Evolutionary conservation across 345 rosid species (phyloP).

Genomic region (Firmiana major): DNA sequence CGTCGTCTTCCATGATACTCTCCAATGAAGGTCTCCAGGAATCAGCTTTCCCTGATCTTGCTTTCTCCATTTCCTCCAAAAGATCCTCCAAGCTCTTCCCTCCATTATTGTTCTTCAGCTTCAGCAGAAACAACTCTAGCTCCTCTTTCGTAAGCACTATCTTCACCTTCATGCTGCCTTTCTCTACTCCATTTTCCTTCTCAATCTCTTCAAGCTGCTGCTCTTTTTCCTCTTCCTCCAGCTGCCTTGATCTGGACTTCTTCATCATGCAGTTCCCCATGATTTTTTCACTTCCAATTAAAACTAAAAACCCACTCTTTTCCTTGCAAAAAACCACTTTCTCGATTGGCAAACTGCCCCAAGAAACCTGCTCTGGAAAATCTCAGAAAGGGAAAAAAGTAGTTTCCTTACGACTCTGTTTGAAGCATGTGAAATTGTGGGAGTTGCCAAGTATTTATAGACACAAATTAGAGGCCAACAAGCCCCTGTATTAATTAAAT

Average conservation of each 20-base stretch:
- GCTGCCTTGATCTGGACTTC: neutral
- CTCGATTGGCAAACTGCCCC: neutral
- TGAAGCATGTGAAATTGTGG: neutral
- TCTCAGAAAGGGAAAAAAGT: neutral
- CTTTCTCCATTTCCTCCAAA: constrained; percentile 13
- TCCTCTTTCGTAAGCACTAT: constrained; percentile 73
- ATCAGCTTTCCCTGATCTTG: neutral
- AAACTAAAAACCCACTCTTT: neutral
- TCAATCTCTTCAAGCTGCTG: neutral
- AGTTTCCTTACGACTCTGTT: neutral
- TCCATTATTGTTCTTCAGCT: constrained; percentile 23
- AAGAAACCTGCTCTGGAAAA: neutral
- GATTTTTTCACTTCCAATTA: neutral
- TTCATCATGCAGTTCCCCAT: constrained; percentile 24
- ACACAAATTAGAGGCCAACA: no score
- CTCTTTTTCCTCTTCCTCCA: neutral
- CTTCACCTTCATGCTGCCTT: constrained; percentile 60
- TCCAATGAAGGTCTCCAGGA: constrained; percentile 71
- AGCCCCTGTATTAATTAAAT: neutral
- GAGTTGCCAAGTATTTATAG: neutral
- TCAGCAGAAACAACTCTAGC: constrained; percentile 54
- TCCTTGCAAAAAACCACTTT: no score
- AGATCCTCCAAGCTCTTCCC: neutral
- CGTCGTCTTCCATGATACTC: constrained; percentile 32
- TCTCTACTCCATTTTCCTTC: constrained; percentile 9